Percentiles rank a stretch among this genome's conserved stretches.
These are phyloP conservation scores for Luvunga scandens DNA, from an alignment of 345 rosid genomes.

Conservation along the genomic window DNA sequence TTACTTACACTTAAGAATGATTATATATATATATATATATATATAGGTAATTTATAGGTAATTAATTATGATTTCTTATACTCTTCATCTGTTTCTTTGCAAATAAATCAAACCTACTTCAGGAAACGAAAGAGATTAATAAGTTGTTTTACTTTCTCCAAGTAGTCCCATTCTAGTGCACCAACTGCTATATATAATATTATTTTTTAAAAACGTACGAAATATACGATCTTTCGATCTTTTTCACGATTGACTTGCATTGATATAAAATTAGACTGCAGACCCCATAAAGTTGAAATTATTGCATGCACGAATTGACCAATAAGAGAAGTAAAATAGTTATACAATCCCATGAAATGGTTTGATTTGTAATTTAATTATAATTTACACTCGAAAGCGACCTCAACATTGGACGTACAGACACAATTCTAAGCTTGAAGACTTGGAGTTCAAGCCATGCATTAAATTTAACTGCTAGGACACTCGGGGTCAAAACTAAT, in stretches of 20 bases:
- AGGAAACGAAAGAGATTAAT: neutral
- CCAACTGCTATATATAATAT: too few relatives aligned
- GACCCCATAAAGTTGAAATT: neutral
- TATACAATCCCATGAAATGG: neutral
- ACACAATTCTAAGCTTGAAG: neutral
- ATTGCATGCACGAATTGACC: neutral
- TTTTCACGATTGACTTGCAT: neutral
- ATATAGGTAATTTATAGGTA: neutral
- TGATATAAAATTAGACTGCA: neutral
- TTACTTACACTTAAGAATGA: too few relatives aligned
- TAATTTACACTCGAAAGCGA: neutral
- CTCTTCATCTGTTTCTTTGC: neutral
- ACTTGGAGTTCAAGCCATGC: neutral
- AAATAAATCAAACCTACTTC: constrained; percentile 21
- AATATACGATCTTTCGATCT: too few relatives aligned
- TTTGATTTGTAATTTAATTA: neutral
- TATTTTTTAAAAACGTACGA: too few relatives aligned
- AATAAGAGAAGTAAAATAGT: neutral
- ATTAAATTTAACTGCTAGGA: neutral
- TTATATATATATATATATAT: too few relatives aligned
- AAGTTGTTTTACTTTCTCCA: neutral
- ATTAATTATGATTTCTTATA: neutral
- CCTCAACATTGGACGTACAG: neutral
- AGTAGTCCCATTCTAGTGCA: too few relatives aligned
- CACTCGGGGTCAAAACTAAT: neutral